These are phyloP conservation scores for Colletotrichum lini DNA, from an alignment of 2,329 filamentous ascomycete species.

Conservation along the genomic window DNA sequence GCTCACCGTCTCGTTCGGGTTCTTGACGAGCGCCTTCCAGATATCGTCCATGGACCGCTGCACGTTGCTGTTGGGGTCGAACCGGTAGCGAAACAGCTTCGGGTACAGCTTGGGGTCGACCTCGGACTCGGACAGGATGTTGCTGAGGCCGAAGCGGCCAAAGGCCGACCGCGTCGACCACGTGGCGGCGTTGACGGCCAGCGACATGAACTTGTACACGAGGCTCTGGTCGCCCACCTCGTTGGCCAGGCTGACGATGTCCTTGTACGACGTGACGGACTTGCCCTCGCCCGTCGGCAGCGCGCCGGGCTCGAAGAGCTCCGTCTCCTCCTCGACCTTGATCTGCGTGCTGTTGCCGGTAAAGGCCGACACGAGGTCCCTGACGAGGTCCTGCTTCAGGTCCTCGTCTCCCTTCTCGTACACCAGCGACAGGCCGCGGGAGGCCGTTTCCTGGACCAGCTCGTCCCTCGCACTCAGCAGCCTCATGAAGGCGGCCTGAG, in stretches of 20 bases:
- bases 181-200: constrained; percentile 94
- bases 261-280: constrained; percentile 95
- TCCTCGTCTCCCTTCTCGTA: constrained; percentile 91
- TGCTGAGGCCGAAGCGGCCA: constrained; percentile 92
- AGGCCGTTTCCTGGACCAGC: constrained; percentile 95
- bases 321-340: constrained; percentile 90
- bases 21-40: constrained; percentile 96
- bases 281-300: constrained; percentile 91
- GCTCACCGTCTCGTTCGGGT: constrained; percentile 82
- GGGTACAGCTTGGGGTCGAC: constrained; percentile 95
- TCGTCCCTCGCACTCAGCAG: constrained; percentile 92
- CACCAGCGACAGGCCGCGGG: constrained; percentile 89
- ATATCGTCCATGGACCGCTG: constrained; percentile 97
- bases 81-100: constrained; percentile 93
- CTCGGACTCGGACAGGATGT: constrained; percentile 88
- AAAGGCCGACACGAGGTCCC: constrained; percentile 90
- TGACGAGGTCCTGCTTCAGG: constrained; percentile 86
- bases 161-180: constrained; percentile 99
- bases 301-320: constrained; percentile 92
- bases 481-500: constrained; percentile 89
- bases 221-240: constrained; percentile 96
- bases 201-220: constrained; percentile 99
- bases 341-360: constrained; percentile 82
- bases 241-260: constrained; percentile 95
- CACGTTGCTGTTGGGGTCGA: constrained; percentile 95